These are phyloP conservation scores for Phytophthora fragariae DNA, from an alignment of 352 stramenopile genomes.

Conservation along the genomic window DNA sequence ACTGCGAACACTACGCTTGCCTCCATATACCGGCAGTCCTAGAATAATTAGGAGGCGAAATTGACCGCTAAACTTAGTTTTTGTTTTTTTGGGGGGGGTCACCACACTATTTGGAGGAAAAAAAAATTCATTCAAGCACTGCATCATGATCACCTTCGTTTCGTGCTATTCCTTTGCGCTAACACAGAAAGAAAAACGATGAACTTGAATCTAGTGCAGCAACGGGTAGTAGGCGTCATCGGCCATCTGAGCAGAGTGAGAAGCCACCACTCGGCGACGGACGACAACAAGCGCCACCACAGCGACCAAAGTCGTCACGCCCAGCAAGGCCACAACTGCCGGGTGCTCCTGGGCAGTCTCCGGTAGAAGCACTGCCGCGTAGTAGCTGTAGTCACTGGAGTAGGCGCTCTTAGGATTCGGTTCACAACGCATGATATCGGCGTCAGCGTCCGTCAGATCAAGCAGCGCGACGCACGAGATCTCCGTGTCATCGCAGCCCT, in stretches of 20 bases:
- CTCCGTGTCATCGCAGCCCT: slow-evolving; percentile 42
- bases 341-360: slow-evolving; percentile 44
- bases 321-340: slow-evolving; percentile 42
- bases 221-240: slow-evolving; percentile 74
- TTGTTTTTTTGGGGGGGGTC: not conserved
- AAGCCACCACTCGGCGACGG: slow-evolving; percentile 30
- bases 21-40: not conserved
- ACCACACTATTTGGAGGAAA: no score
- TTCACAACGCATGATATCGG: slow-evolving; percentile 69
- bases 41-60: no score
- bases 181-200: not conserved
- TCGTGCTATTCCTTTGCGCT: not conserved
- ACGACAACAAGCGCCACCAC: slow-evolving; percentile 66
- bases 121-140: not conserved
- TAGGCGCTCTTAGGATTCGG: slow-evolving; percentile 33
- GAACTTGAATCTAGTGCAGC: slow-evolving; percentile 43
- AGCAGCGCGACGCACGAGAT: slow-evolving; percentile 54
- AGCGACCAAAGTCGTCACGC: slow-evolving; percentile 49
- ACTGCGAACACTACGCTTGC: not conserved
- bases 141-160: not conserved
- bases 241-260: slow-evolving; percentile 18
- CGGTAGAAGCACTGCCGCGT: slow-evolving; percentile 30
- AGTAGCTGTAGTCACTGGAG: slow-evolving; percentile 25
- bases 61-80: not conserved
- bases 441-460: slow-evolving; percentile 38